Percentiles rank a stretch among this genome's conserved stretches.
Evolutionary conservation across 2,329 filamentous ascomycete species (phyloP).

Genomic region (Geosmithia flava): DNA sequence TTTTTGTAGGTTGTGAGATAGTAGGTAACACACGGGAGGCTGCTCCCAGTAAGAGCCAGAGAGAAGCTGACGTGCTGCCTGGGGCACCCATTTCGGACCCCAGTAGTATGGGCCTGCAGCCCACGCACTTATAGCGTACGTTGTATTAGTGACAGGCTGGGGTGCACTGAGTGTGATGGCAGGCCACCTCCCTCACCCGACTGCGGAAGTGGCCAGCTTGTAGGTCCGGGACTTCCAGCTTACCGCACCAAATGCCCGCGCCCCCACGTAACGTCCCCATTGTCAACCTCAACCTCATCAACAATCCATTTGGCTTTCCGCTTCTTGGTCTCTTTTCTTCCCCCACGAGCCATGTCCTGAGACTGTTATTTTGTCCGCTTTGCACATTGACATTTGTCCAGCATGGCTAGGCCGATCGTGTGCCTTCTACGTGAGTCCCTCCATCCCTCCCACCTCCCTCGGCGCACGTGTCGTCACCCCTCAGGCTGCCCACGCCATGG

Average conservation of each 20-base stretch:
- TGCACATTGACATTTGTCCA: constrained; percentile 20
- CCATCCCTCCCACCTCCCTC: background rate
- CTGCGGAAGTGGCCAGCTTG: constrained; percentile 1
- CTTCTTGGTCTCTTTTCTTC: background rate
- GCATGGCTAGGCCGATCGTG: constrained; percentile 12
- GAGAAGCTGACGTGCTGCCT: too few relatives aligned
- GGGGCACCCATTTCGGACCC: too few relatives aligned
- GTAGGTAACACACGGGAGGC: too few relatives aligned
- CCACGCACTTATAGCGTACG: too few relatives aligned
- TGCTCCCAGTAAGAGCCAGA: too few relatives aligned
- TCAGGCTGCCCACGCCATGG: background rate
- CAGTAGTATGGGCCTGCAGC: too few relatives aligned
- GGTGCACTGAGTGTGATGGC: too few relatives aligned
- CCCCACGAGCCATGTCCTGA: background rate
- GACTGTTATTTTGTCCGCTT: constrained; percentile 4
- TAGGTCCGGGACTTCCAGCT: background rate
- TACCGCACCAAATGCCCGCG: background rate
- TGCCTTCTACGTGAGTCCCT: constrained; percentile 28
- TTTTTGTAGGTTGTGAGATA: too few relatives aligned
- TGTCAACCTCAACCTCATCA: background rate
- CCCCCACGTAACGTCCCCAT: background rate
- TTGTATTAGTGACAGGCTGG: background rate
- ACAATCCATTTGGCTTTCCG: background rate
- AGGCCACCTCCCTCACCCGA: background rate
- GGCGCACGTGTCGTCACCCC: background rate